These are phyloP conservation scores for Dioscorea dumetorum DNA, from an alignment of 106 monocot species.

Conservation along the genomic window DNA sequence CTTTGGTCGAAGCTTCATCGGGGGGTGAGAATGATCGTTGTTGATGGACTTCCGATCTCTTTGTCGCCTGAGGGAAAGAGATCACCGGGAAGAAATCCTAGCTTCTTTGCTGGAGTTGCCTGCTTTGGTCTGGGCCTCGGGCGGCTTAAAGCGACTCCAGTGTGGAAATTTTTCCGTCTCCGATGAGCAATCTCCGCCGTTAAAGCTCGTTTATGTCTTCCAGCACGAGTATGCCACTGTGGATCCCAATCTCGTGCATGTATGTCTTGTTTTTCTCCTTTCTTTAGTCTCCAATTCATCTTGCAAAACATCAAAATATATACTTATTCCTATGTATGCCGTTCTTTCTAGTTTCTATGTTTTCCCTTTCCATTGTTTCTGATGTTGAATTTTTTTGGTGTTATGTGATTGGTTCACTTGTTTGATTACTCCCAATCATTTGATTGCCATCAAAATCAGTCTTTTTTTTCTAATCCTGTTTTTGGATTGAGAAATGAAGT, in stretches of 20 bases:
- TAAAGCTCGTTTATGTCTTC: conserved; percentile 78
- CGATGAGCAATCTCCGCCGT: conserved; percentile 10
- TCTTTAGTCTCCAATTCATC: background rate
- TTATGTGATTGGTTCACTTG: background rate
- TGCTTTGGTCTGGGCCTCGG: conserved; percentile 42
- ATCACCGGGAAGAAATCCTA: conserved; percentile 20
- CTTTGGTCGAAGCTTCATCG: conserved; percentile 2
- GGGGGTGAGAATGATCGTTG: conserved; percentile 24
- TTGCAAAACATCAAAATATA: background rate
- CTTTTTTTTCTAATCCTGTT: background rate
- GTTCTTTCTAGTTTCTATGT: background rate
- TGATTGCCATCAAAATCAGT: background rate
- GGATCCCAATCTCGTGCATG: conserved; percentile 60
- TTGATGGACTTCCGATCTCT: conserved; percentile 24
- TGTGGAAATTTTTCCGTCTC: conserved; percentile 24
- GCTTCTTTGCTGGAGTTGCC: conserved; percentile 46
- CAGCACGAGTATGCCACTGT: conserved; percentile 89
- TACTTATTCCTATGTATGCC: background rate
- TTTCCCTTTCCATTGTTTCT: background rate
- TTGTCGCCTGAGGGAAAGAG: background rate
- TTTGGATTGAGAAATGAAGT: background rate
- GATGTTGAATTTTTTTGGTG: background rate
- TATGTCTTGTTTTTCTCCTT: background rate
- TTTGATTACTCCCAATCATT: background rate
- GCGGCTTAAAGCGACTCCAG: conserved; percentile 43